Evolutionary conservation across 1,284 basidiomycete species (phyloP), one percentile per base, ranked within the genome.

Genomic region (Clitocybe nebularis): DNA sequence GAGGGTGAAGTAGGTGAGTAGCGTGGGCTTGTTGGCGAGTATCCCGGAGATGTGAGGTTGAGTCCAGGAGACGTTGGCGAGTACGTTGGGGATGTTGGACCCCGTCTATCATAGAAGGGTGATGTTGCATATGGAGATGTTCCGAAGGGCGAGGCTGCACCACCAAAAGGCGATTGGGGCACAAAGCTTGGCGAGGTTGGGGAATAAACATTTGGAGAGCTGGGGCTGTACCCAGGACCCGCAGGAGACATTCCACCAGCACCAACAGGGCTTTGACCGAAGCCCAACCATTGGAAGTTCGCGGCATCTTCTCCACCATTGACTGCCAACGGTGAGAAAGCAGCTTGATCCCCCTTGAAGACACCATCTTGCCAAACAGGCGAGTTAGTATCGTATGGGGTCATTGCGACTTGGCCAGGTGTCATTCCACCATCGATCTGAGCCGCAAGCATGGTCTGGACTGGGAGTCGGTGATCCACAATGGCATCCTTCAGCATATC

Each of bases 401-500:
- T 98, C 90, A 95, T 93, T 9, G 84, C 79, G 36, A 89, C 79
- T 58, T 89, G 83, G 36, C 90, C 92, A 3, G 93, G 93, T 0
- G 93, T 97, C 82, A 93, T 92, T 7, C 86, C 90, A 10, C 90
- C 92, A 42, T 89, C 87, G 7, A 82, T 77, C 52, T 84, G 85
- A 19, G 81, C 82, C 11, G 81, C 81, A 49, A 92, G 71, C 83
- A 91, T 86, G 35, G 81, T 84, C 57, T 91, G 87, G 23, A 93
- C 84, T 0, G 94, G 94, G 45, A 97, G 71, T 33, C 93, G 87
- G 59, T 95, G 92, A 63, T 99, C 96, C 44, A 98, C 90, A 44
- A 99, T 94, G 37, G 97, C 95, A 51, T 99, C 95, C 75, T 98
- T 96, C 56, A 99, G 77, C 93, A 98, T 96, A 54, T 95, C 90